Conservation (phyloP, 2,329 filamentous ascomycete species). For the Cladosporium phlei region DNA sequence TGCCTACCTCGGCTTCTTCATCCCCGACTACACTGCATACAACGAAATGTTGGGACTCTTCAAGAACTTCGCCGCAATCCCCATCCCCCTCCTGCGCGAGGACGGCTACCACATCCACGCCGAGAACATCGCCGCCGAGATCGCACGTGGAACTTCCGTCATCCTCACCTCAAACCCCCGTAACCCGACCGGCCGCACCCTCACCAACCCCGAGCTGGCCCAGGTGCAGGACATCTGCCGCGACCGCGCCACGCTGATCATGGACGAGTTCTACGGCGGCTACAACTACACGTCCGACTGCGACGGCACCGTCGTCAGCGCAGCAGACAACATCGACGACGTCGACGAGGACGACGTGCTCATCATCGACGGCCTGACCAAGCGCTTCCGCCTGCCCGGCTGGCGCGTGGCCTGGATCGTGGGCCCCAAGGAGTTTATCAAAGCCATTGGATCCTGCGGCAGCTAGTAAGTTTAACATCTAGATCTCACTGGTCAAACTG, state of each 20-base stretch:
- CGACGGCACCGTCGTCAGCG: conserved; percentile 82
- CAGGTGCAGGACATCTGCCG: conserved; percentile 92
- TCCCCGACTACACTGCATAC: conserved; percentile 79
- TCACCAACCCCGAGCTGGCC: conserved; percentile 76
- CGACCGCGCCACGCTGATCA: conserved; percentile 83
- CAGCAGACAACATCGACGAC: conserved; percentile 84
- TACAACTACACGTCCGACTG: conserved; percentile 95
- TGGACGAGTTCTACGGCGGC: conserved; percentile 89
- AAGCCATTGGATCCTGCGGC: conserved; percentile 85
- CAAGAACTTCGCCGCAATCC: conserved; percentile 86
- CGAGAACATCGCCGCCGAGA: conserved; percentile 75
- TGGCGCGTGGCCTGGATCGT: conserved; percentile 97
- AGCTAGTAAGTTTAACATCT: too few relatives aligned
- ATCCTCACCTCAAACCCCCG: conserved; percentile 93
- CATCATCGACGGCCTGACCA: conserved; percentile 92
- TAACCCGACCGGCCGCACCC: conserved; percentile 87
- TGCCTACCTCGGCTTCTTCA: conserved; percentile 76
- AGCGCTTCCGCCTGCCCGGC: conserved; percentile 90
- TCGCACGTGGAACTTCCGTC: conserved; percentile 51
- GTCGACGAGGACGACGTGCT: conserved; percentile 75
- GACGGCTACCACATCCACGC: conserved; percentile 92
- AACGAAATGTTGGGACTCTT: conserved; percentile 96
- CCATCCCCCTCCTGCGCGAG: conserved; percentile 74
- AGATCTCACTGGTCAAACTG: too few relatives aligned
- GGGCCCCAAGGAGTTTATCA: conserved; percentile 93